Evolutionary conservation across 2,329 filamentous ascomycete genomes (phyloP), one percentile per base, ranked within the genome.

Genomic region (Nannizziopsis arthrosporioides): DNA sequence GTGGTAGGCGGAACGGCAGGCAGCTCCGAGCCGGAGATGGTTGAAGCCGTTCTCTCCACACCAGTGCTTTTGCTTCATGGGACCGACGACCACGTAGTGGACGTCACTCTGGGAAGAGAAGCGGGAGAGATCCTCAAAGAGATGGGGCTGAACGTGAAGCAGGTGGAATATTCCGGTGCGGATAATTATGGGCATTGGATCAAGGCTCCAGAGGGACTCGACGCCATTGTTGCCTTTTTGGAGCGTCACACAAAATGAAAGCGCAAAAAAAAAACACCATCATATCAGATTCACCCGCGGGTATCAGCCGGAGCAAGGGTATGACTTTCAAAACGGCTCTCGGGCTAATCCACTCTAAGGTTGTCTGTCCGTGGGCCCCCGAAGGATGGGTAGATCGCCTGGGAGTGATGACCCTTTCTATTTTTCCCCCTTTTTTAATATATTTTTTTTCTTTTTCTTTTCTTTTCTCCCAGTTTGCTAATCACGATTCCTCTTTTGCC

Each of bases 121-220:
- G 65, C 65, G 0, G 49, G 51, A 5, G 53, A 59, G 5, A 55
- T 67, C 36, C 67, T 71, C 1, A 27, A 51, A 1, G 18, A 40
- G 0, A 42, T 44, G 22, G 47, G 47, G 4, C 39, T 49, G 37
- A 12, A 37, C 5, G 57, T 61, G 8, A 56, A 62, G 40, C 60
- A 56, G 54, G 17, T 55, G 6, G 67, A 72, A 51, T 74, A 73
- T 53, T 52, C 54, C 8, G 68, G 68, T 5, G 70, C 69, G 0
- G 68, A 69, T 35, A 58, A 63, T 27, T 67, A 71, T 39, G 70
- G 71, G 0, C 70, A 74, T 53, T 74, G 70, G 71, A 55, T 74
- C 31, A 71, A 73, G 53, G 66, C 67, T 49, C 68, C 69, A 0
- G 64, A 72, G 43, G 67, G 69, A 36, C 60, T 73, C 46, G 69